Base-by-base conservation (phyloP, 164 flowering plant genomes). In the Dillenia turbinata region DNA sequence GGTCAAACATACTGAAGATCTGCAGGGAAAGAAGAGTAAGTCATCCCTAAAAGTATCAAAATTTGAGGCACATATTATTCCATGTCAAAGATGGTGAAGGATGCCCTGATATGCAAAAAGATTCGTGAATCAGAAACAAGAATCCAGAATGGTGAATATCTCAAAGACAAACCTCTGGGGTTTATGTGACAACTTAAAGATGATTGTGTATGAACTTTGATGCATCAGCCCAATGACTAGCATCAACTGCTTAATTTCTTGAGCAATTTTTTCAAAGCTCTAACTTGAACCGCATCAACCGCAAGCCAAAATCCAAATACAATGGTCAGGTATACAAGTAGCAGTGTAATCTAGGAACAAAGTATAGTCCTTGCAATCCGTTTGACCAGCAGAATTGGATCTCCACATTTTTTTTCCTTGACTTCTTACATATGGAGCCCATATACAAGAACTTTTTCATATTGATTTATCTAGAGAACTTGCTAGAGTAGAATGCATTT, bases 81-180 rank as follows among this genome's bases (percentile, higher is more conserved):
- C 43, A 56, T 4, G 7, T 9, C 17, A 12, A 12, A 24, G 33
- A 10, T 49, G 45, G 44, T 8, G 19, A 45, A 19, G 9, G 43
- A 71, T 58, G 8, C 79, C 85, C 75, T 81, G 69, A 57, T 81
- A 79, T 49, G 77, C 75, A 62, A 81, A 67, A 50, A 77, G 71
- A 62, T 57, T 73, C 77, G 75, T 55, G 65, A 26, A 71, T 12
- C 19, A 24, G 61, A 44, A 44, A 49, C 12, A 46, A 1, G 33
- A 57, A 17, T 57, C 1, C 12, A 26, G 16, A 57, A 9, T 44
- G 47, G 10, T 40, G 19, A 59, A 40, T 24, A 45, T 12, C 13
- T 45, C 10, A 2, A 60, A 49, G 3, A n/a, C 24, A 60, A 47
- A 43, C 16, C 6, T 8, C 1, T 4, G 12, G 14, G 60, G 2